Conservation (phyloP, 1,284 basidiomycete genomes). For the Naganishia sp. region DNA sequence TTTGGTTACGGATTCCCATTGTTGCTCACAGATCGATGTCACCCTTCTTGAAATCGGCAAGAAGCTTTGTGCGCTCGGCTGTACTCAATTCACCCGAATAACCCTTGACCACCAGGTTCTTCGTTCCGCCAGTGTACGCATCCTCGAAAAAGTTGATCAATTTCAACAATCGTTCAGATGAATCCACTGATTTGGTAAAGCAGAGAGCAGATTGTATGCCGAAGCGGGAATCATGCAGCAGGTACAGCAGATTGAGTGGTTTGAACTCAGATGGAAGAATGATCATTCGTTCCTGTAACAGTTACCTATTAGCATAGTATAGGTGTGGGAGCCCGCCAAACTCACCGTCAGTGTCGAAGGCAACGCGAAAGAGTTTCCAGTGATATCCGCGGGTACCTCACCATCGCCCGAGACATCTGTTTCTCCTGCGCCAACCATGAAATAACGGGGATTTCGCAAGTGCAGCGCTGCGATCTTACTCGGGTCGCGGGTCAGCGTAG, state of each 20-base stretch:
- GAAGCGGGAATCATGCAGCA: slow-evolving; percentile 61
- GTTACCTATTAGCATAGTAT: background rate
- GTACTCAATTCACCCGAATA: slow-evolving; percentile 86
- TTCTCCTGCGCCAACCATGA: slow-evolving; percentile 68
- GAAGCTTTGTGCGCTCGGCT: slow-evolving; percentile 71
- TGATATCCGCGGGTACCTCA: slow-evolving; percentile 56
- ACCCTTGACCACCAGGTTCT: slow-evolving; percentile 60
- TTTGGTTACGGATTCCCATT: background rate
- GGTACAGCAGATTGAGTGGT: slow-evolving; percentile 84
- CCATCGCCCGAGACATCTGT: slow-evolving; percentile 25
- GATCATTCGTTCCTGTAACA: slow-evolving; percentile 77
- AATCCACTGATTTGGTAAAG: slow-evolving; percentile 95
- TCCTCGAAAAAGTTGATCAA: slow-evolving; percentile 81
- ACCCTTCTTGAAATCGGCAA: slow-evolving; percentile 77
- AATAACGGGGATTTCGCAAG: slow-evolving; percentile 80
- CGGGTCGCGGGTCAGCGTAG: slow-evolving; percentile 91
- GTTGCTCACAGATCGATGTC: slow-evolving; percentile 75
- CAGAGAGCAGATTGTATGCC: slow-evolving; percentile 64
- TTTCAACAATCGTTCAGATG: slow-evolving; percentile 76
- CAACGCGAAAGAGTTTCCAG: slow-evolving; percentile 77
- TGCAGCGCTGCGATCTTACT: slow-evolving; percentile 83
- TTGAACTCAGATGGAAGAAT: slow-evolving; percentile 78
- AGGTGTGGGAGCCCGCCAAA: slow-evolving; percentile 22
- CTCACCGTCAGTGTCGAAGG: slow-evolving; percentile 71
- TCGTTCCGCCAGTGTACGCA: slow-evolving; percentile 50